Conservation (phyloP, 106 monocot species). For the Triglochin maritima region DNA sequence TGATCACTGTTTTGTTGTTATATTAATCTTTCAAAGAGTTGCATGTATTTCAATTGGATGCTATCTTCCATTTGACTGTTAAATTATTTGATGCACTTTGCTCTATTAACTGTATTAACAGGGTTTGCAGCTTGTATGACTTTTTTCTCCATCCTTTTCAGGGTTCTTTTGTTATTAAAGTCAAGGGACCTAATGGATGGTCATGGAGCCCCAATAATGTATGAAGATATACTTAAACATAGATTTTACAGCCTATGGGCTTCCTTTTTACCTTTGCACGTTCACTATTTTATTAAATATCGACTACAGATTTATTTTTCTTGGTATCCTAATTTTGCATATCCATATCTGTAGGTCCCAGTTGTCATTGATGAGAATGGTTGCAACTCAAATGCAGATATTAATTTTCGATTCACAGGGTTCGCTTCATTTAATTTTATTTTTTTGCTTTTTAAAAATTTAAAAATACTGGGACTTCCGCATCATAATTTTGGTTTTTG, state of each 20-base stretch:
- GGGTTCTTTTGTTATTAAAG: constrained; percentile 87
- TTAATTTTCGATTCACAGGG: constrained; percentile 93
- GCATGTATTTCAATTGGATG: too few relatives aligned
- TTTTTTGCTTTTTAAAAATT: background rate
- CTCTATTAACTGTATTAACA: background rate
- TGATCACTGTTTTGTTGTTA: too few relatives aligned
- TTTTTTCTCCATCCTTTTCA: background rate
- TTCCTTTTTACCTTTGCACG: too few relatives aligned
- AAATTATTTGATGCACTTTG: too few relatives aligned
- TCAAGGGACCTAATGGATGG: constrained; percentile 92
- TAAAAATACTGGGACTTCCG: background rate
- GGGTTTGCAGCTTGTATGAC: too few relatives aligned
- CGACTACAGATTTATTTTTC: too few relatives aligned
- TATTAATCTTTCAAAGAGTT: too few relatives aligned
- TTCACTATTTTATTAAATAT: too few relatives aligned
- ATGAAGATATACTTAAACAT: constrained; percentile 15
- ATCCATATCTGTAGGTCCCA: constrained; percentile 39
- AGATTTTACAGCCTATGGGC: background rate
- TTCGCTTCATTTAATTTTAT: constrained; percentile 14
- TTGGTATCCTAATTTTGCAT: background rate
- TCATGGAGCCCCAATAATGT: constrained; percentile 83
- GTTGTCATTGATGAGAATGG: constrained; percentile 72
- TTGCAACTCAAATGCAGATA: constrained; percentile 89
- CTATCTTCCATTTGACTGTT: too few relatives aligned
- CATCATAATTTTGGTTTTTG: background rate